Percentiles rank a stretch among this genome's conserved stretches.
Evolutionary conservation across 176 grass and related monocot species (phyloP).

Genomic region (Olyra latifolia): DNA sequence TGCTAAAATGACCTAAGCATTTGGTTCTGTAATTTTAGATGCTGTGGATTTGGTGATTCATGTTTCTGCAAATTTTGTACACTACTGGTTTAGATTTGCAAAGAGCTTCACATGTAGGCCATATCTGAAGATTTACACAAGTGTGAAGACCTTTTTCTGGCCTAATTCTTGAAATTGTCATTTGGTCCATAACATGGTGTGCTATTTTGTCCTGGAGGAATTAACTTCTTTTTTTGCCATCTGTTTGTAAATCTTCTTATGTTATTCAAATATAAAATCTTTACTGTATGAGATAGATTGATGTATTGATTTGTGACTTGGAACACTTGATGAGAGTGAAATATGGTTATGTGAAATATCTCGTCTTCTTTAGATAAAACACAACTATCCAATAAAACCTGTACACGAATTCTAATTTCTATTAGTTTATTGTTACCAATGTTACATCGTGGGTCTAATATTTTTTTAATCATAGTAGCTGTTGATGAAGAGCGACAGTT

Average conservation of each 20-base stretch:
- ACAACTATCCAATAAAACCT: neutral
- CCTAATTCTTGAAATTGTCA: neutral
- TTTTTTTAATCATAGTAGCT: constrained; percentile 20
- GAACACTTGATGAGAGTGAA: neutral
- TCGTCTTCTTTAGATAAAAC: constrained; percentile 14
- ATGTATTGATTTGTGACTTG: neutral
- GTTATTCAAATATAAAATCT: neutral
- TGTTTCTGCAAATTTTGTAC: neutral
- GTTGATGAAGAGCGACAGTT: constrained; percentile 63
- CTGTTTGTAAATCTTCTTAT: neutral
- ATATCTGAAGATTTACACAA: neutral
- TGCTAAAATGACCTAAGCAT: neutral
- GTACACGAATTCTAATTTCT: neutral
- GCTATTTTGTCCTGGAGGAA: neutral
- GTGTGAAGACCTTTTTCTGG: neutral
- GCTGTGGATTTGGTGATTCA: neutral
- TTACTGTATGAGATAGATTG: neutral
- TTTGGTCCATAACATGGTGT: neutral
- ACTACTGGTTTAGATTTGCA: neutral
- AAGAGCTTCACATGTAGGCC: neutral
- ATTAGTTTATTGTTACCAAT: neutral
- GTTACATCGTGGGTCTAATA: constrained; percentile 9
- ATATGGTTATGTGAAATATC: neutral
- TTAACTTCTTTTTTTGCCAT: neutral
- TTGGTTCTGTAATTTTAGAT: neutral